These are phyloP conservation scores for Colletotrichum kahawae DNA, from an alignment of 2,329 filamentous ascomycete species.

Conservation along the genomic window DNA sequence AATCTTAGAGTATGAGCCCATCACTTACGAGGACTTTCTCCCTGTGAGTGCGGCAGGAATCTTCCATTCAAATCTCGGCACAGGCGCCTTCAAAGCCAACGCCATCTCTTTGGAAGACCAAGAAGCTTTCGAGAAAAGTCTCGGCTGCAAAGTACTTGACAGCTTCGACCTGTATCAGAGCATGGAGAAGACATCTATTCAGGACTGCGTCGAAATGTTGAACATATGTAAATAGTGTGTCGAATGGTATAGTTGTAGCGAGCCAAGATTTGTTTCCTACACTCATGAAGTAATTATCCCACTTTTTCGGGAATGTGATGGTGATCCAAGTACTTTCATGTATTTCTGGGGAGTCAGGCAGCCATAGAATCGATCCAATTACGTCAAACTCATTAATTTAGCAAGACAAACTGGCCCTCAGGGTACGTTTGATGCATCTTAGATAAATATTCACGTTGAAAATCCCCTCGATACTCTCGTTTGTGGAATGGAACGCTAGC, in stretches of 20 bases:
- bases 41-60: conserved; percentile 58
- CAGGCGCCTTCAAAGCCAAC: neutral
- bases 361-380: neutral
- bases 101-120: neutral
- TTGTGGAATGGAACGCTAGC: neutral
- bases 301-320: neutral
- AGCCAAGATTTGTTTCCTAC: neutral
- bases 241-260: neutral
- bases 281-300: neutral
- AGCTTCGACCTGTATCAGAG: neutral
- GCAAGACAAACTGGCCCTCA: neutral
- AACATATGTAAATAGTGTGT: neutral
- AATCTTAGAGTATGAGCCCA: conserved; percentile 40
- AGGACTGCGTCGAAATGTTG: neutral
- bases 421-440: neutral
- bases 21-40: conserved; percentile 60
- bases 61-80: conserved; percentile 46
- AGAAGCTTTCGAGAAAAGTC: neutral
- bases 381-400: neutral
- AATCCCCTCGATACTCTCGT: neutral
- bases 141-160: neutral
- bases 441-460: neutral
- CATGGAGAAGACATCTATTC: neutral
- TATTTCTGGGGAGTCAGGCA: neutral
- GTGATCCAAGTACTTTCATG: neutral